phyloP scores from a whole-genome alignment of 495 filamentous ascomycete species.

The Penicillium parvum region DNA sequence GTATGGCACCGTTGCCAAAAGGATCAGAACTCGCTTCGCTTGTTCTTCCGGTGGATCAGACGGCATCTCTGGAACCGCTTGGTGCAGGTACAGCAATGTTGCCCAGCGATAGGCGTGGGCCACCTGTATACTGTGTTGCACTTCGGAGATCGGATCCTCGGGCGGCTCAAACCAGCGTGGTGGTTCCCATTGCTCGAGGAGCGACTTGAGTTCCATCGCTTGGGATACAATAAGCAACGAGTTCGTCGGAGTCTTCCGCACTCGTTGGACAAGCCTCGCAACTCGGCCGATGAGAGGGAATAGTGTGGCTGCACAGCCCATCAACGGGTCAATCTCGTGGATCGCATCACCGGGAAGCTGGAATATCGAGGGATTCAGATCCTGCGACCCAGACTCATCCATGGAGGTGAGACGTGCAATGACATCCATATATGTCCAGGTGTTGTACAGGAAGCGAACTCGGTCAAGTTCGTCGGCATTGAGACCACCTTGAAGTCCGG shows the following conservation, averaged over 20 bases:
- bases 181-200: constrained; percentile 61
- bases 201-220: constrained; percentile 60
- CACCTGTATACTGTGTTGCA: constrained; percentile 65
- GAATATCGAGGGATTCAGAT: constrained; percentile 46
- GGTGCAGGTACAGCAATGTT: constrained; percentile 70
- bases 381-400: constrained; percentile 52
- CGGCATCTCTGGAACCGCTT: constrained; percentile 73
- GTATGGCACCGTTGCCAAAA: constrained; percentile 60
- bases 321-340: constrained; percentile 66
- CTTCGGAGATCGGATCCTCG: constrained; percentile 61
- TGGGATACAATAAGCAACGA: constrained; percentile 58
- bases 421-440: constrained; percentile 81
- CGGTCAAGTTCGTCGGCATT: constrained; percentile 45
- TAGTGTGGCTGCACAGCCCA: constrained; percentile 68
- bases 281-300: constrained; percentile 72
- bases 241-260: constrained; percentile 55
- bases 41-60: constrained; percentile 53
- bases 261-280: constrained; percentile 62
- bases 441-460: constrained; percentile 69
- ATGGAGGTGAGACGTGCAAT: constrained; percentile 69
- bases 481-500: constrained; percentile 30
- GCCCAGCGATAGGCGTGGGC: constrained; percentile 76
- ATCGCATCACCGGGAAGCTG: constrained; percentile 38
- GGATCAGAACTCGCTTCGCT: constrained; percentile 57
- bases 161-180: constrained; percentile 55